These are phyloP conservation scores for Dactylellina cionopaga DNA, from an alignment of 2,329 filamentous ascomycete genomes.

Conservation along the genomic window DNA sequence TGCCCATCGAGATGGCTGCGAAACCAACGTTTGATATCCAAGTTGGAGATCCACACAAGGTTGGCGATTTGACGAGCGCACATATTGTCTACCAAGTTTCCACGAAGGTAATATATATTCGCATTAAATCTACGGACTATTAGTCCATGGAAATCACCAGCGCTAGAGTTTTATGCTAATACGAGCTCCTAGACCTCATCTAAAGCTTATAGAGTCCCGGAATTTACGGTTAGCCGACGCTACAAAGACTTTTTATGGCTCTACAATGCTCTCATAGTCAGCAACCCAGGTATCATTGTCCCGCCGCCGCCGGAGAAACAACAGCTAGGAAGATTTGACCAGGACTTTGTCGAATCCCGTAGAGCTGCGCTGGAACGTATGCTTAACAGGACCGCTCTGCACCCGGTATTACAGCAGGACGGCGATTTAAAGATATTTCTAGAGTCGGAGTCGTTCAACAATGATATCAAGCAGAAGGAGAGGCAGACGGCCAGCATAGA, in stretches of 20 bases:
- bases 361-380: constrained; percentile 93
- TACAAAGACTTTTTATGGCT: constrained; percentile 98
- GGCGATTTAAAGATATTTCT: constrained; percentile 94
- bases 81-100: constrained; percentile 97
- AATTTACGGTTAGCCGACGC: constrained; percentile 91
- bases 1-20: constrained; percentile 90
- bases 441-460: constrained; percentile 93
- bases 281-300: constrained; percentile 93
- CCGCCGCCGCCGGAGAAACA: constrained; percentile 98
- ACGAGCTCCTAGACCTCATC: constrained; percentile 76
- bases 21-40: constrained; percentile 90
- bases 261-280: constrained; percentile 91
- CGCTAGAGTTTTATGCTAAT: constrained; percentile 1
- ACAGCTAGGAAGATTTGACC: constrained; percentile 93
- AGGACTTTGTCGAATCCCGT: constrained; percentile 93
- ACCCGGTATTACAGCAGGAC: constrained; percentile 91
- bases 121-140: neutral
- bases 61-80: constrained; percentile 93
- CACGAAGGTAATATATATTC: constrained; percentile 74
- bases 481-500: constrained; percentile 82
- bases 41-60: constrained; percentile 96
- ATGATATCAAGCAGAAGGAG: constrained; percentile 98
- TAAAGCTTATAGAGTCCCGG: constrained; percentile 90
- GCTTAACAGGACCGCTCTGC: constrained; percentile 92
- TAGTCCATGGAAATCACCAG: neutral